Base-by-base conservation (phyloP, 164 flowering plant species). In the Paratinospora sagittata region DNA sequence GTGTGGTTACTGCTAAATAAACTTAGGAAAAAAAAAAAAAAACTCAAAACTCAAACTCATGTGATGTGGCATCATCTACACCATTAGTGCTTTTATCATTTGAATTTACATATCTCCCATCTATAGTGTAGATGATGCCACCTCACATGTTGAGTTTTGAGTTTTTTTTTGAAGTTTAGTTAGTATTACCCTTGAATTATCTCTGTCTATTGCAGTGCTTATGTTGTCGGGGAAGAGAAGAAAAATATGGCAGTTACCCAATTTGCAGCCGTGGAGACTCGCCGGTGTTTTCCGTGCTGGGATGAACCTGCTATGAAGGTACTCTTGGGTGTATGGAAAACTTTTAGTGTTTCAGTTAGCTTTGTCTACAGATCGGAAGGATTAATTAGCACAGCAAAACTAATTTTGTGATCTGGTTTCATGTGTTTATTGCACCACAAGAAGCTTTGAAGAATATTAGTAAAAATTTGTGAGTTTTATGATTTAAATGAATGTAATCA, bases 221-320 rank as follows among this genome's bases (percentile, higher is more conserved):
- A 16, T 34, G 0, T 16, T 14, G 16, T 45, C 10, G 33, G 68
- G 8, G 98, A 97, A 41, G 95, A 90, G 84, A 93, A 90, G 87
- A 89, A 84, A 83, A 91, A 90, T 70, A 93, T 96, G 98, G 99
- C 98, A 3, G 97, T 90, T 33, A 96, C 99, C 1, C 98, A 96
- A 76, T 96, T 96, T 52, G 97, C 93, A 75, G 89, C 99, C 1
- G 97, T 86, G 33, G 98, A 96, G 82, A 98, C 97, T 0, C 82
- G 99, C 70, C 81, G 96, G 26, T 96, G 99, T 82, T 93, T 96
- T 74, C 98, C 99, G 2, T 96, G 99, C 69, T 96, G 98, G 99
- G 99, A 96, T 75, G 99, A 96, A 78, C 99, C 99, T 69, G 90
- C 97, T 81, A 76, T 81, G 73, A 96, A 96, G 99, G 99, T 95